phyloP scores from a whole-genome alignment of 2,329 filamentous ascomycete genomes.

The Allantophomopsis lycopodina region DNA sequence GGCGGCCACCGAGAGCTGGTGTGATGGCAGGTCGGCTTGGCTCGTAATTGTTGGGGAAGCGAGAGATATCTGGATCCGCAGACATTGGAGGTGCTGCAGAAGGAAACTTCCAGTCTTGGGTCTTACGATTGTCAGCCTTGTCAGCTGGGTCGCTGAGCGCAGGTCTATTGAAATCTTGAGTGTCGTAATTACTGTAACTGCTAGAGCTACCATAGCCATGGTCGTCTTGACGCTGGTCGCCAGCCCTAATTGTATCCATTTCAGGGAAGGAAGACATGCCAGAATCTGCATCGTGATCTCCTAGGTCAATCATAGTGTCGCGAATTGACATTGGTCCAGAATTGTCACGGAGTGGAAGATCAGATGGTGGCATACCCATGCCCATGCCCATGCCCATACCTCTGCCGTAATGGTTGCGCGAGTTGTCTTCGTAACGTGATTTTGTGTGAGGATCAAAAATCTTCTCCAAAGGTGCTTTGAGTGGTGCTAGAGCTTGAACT shows the following conservation, averaged over 20 bases:
- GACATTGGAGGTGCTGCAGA: slow-evolving; percentile 36
- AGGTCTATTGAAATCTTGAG: slow-evolving; percentile 29
- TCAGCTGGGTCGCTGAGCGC: slow-evolving; percentile 45
- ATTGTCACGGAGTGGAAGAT: slow-evolving; percentile 45
- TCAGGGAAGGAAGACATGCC: slow-evolving; percentile 45
- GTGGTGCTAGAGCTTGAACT: slow-evolving; percentile 40
- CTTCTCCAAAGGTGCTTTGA: slow-evolving; percentile 47
- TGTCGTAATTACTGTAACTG: slow-evolving; percentile 1
- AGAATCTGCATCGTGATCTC: slow-evolving; percentile 40
- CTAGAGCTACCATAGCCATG: slow-evolving; percentile 7
- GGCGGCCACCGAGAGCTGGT: slow-evolving; percentile 22
- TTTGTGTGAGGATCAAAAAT: slow-evolving; percentile 54
- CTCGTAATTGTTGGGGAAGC: slow-evolving; percentile 30
- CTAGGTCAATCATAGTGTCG: slow-evolving; percentile 52
- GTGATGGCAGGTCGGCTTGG: slow-evolving; percentile 11
- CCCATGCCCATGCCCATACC: slow-evolving; percentile 17
- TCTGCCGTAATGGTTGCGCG: slow-evolving; percentile 38
- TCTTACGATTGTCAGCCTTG: slow-evolving; percentile 33
- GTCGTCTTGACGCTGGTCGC: slow-evolving; percentile 8
- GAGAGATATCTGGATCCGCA: slow-evolving; percentile 36
- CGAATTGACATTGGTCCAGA: slow-evolving; percentile 34
- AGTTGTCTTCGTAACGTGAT: slow-evolving; percentile 51
- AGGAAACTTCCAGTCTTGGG: slow-evolving; percentile 45
- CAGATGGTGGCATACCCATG: slow-evolving; percentile 25
- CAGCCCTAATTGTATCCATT: slow-evolving; percentile 39